phyloP scores from a whole-genome alignment of 2,329 filamentous ascomycete genomes.

The Capronia epimyces region DNA sequence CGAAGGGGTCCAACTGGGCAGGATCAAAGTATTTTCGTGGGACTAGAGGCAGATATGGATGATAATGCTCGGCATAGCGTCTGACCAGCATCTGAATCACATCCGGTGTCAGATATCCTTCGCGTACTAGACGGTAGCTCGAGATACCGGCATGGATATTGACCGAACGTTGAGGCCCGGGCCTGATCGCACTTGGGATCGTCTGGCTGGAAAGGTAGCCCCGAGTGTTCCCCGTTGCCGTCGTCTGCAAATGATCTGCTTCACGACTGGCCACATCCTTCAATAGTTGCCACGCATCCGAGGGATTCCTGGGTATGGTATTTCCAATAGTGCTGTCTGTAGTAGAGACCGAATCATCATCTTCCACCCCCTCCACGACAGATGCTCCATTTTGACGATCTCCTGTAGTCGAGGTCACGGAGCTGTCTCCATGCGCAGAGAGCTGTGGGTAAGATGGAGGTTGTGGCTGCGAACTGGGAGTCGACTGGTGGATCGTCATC shows the following conservation, averaged over 20 bases:
- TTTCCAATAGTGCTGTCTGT: constrained; percentile 36
- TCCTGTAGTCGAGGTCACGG: not conserved
- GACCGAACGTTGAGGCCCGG: constrained; percentile 23
- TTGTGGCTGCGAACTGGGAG: constrained; percentile 4
- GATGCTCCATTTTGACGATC: not conserved
- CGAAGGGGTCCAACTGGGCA: constrained; percentile 50
- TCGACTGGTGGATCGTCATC: constrained; percentile 5
- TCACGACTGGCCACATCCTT: constrained; percentile 42
- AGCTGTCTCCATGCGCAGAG: constrained; percentile 10
- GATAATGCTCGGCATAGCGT: constrained; percentile 61
- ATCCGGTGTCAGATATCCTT: constrained; percentile 43
- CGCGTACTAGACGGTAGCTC: constrained; percentile 42
- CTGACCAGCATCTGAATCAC: constrained; percentile 50
- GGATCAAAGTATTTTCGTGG: constrained; percentile 56
- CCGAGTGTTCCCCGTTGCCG: constrained; percentile 27
- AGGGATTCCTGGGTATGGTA: constrained; percentile 43
- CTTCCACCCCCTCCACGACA: constrained; percentile 23
- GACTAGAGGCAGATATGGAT: constrained; percentile 65
- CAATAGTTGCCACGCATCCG: constrained; percentile 46
- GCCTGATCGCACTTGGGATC: constrained; percentile 15
- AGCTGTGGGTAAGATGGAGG: constrained; percentile 15
- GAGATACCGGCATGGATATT: constrained; percentile 36
- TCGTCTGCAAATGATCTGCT: constrained; percentile 20
- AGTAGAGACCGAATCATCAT: constrained; percentile 38
- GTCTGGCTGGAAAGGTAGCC: constrained; percentile 28